A percentile compares a stretch with the other conserved stretches of the same genome.
phyloP scores from a whole-genome alignment of 371 early-diverging fungal species.

The Mucor circinelloides region DNA sequence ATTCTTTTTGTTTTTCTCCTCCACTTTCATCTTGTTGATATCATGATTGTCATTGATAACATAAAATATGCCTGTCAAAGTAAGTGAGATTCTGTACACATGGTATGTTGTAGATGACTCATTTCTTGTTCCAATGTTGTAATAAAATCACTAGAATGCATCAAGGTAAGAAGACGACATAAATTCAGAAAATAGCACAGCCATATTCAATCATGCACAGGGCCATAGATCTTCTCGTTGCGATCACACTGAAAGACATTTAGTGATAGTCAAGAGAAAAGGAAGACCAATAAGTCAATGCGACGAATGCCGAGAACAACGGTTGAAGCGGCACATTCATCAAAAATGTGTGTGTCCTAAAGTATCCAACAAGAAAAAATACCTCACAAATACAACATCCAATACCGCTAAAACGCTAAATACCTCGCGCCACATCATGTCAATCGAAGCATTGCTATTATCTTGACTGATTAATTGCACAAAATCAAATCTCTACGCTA shows the following conservation, averaged over 20 bases:
- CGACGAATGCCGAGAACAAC: slow-evolving; percentile 19
- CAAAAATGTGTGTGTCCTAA: slow-evolving; percentile 22
- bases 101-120: neutral
- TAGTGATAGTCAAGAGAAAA: slow-evolving; percentile 20
- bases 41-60: slow-evolving; percentile 27
- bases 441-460: slow-evolving; percentile 18
- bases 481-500: neutral
- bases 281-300: slow-evolving; percentile 30
- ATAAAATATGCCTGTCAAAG: slow-evolving; percentile 28
- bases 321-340: slow-evolving; percentile 14
- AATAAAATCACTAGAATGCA: slow-evolving; percentile 9
- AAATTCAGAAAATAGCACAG: neutral
- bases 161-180: slow-evolving; percentile 10
- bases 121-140: neutral
- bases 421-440: slow-evolving; percentile 16
- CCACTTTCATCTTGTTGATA: neutral
- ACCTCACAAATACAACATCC: neutral
- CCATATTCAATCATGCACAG: neutral
- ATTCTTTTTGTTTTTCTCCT: neutral
- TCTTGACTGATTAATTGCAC: neutral
- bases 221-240: slow-evolving; percentile 29
- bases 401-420: neutral
- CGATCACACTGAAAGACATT: slow-evolving; percentile 20
- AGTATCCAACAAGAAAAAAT: neutral
- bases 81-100: neutral